phyloP scores from a whole-genome alignment of 1,284 basidiomycete genomes.

The Inonotus hispidus region DNA sequence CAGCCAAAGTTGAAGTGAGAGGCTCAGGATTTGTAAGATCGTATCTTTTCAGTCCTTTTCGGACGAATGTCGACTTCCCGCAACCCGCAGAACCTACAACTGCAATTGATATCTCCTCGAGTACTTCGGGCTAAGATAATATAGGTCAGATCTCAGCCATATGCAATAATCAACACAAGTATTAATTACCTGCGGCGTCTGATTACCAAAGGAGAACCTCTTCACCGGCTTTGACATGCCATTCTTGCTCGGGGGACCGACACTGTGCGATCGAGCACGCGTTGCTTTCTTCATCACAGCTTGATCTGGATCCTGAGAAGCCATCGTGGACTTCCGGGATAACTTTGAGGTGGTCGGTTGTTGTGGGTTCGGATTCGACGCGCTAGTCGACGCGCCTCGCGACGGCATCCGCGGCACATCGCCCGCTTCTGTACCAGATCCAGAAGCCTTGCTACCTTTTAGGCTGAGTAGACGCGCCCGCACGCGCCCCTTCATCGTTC shows the following conservation, averaged over 20 bases:
- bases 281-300: not conserved
- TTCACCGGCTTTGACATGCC: not conserved
- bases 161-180: constrained; percentile 18
- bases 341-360: not conserved
- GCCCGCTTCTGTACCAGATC: constrained; percentile 1
- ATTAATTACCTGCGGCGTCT: constrained; percentile 8
- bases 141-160: constrained; percentile 18
- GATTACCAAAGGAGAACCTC: constrained; percentile 13
- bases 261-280: constrained; percentile 13
- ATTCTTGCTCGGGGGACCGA: constrained; percentile 7
- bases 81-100: constrained; percentile 65
- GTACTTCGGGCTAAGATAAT: constrained; percentile 25
- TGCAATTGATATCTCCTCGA: constrained; percentile 44
- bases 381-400: constrained; percentile 7
- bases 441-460: constrained; percentile 5
- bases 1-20: constrained; percentile 30
- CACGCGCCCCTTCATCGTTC: constrained; percentile 9
- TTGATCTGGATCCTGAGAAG: not conserved
- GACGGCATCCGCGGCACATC: constrained; percentile 1
- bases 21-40: constrained; percentile 43
- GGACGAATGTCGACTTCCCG: constrained; percentile 67
- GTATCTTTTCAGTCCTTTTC: constrained; percentile 58
- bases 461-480: constrained; percentile 13
- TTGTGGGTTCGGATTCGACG: constrained; percentile 8
- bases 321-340: not conserved